Evolutionary conservation across 371 early-diverging fungal species (phyloP).

Genomic region (Mortierella sp.): DNA sequence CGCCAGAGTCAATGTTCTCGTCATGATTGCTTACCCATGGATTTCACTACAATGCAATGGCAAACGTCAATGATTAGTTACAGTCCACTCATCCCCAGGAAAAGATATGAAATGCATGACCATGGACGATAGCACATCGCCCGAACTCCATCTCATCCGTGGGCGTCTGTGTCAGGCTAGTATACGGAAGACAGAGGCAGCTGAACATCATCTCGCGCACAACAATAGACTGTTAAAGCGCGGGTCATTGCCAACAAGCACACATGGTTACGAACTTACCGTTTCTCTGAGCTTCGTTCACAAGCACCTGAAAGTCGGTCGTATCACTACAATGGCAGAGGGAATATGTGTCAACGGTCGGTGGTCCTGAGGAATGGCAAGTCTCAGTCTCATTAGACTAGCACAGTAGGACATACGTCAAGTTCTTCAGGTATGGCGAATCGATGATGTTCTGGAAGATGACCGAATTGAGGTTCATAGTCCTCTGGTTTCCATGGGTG

Average conservation of each 20-base stretch:
- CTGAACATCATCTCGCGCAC: background rate
- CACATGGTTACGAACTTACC: conserved; percentile 34
- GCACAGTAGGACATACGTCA: no score
- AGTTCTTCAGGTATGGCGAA: conserved; percentile 62
- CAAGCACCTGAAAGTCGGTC: conserved; percentile 84
- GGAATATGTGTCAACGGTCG: conserved; percentile 59
- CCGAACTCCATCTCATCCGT: no score
- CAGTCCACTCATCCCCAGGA: no score
- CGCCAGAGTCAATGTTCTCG: no score
- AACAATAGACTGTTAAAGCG: background rate
- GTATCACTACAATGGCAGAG: conserved; percentile 63
- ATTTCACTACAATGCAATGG: conserved; percentile 27
- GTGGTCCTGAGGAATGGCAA: conserved; percentile 73
- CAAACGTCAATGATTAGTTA: background rate
- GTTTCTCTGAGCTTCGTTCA: conserved; percentile 83
- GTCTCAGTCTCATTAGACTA: no score
- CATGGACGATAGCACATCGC: no score
- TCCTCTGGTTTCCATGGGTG: conserved; percentile 81
- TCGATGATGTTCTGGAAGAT: conserved; percentile 77
- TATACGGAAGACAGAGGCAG: background rate
- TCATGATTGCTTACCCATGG: conserved; percentile 51
- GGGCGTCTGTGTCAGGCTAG: no score
- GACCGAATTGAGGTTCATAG: conserved; percentile 88
- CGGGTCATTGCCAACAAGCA: background rate
- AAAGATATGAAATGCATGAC: no score